Conservation (phyloP, 1,139 yeast species). For the Nadsonia commutata region DNA sequence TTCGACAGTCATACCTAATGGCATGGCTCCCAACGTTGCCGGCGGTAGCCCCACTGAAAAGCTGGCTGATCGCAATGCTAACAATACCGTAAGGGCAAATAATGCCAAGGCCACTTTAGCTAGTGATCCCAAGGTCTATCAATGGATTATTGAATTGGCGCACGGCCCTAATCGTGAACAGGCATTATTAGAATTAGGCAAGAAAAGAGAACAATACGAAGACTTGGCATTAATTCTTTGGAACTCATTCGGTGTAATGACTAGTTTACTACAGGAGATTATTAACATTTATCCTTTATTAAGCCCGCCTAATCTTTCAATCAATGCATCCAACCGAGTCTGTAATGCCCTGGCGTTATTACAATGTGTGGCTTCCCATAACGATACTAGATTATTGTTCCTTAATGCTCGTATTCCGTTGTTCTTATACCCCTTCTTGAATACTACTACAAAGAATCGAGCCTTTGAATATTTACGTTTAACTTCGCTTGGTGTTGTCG, state of each 20-base stretch:
- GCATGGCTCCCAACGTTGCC: too few relatives aligned
- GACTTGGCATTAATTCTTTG: slow-evolving; percentile 86
- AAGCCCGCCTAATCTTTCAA: slow-evolving; percentile 75
- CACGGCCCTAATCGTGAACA: slow-evolving; percentile 86
- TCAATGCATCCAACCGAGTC: slow-evolving; percentile 81
- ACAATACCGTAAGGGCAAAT: slow-evolving; percentile 32
- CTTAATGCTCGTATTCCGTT: slow-evolving; percentile 84
- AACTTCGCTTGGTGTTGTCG: slow-evolving; percentile 90
- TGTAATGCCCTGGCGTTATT: slow-evolving; percentile 89
- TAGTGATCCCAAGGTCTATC: slow-evolving; percentile 75
- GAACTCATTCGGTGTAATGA: slow-evolving; percentile 96
- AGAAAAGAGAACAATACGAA: slow-evolving; percentile 87
- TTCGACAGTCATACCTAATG: too few relatives aligned
- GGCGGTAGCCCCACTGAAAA: neutral
- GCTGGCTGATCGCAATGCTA: too few relatives aligned
- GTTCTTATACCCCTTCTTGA: slow-evolving; percentile 82
- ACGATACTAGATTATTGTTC: slow-evolving; percentile 73
- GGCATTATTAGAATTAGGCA: slow-evolving; percentile 81
- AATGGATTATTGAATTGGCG: slow-evolving; percentile 80
- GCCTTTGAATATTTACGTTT: slow-evolving; percentile 86
- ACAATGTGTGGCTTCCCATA: slow-evolving; percentile 94
- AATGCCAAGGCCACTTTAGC: slow-evolving; percentile 15
- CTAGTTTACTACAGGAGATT: slow-evolving; percentile 78
- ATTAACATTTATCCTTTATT: slow-evolving; percentile 78
- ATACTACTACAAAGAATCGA: slow-evolving; percentile 80